Evolutionary conservation across 1,284 basidiomycete genomes (phyloP).

Genomic region (Rhodotorula sp.): DNA sequence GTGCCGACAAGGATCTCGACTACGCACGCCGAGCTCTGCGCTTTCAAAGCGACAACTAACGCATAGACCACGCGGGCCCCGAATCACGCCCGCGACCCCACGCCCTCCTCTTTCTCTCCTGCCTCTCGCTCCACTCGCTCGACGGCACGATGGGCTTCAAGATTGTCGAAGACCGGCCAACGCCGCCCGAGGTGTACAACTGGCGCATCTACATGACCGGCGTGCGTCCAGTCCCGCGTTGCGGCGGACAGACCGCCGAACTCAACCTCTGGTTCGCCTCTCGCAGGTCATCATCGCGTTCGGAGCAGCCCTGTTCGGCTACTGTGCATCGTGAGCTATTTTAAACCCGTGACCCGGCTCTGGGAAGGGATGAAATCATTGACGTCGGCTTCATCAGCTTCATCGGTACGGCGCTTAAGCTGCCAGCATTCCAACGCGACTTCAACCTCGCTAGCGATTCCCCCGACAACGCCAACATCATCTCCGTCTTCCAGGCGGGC

Average conservation of each 20-base stretch:
- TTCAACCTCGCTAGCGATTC: conserved; percentile 5
- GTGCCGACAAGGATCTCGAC: not conserved
- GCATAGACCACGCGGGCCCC: not conserved
- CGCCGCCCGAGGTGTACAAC: conserved; percentile 17
- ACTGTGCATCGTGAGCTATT: conserved; percentile 9
- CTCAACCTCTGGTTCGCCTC: not conserved
- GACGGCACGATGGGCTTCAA: conserved; percentile 18
- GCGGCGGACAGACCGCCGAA: conserved; percentile 48
- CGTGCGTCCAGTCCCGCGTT: conserved; percentile 26
- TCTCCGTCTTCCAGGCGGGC: conserved; percentile 50
- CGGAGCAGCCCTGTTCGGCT: conserved; percentile 15
- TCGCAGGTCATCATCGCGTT: conserved; percentile 7
- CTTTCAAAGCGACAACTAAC: not conserved
- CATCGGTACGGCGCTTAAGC: conserved; percentile 48
- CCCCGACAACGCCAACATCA: conserved; percentile 17
- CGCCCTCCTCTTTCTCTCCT: not conserved
- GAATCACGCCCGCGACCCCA: not conserved
- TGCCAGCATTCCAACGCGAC: conserved; percentile 46
- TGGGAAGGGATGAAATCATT: too few relatives aligned
- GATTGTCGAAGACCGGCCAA: conserved; percentile 19
- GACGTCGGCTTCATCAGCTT: conserved; percentile 23
- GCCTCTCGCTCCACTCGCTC: not conserved
- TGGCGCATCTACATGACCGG: conserved; percentile 9
- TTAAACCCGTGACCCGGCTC: too few relatives aligned
- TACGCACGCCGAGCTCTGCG: not conserved